Conservation (phyloP, 2,329 filamentous ascomycete genomes). For the Podosphaera fusca region DNA sequence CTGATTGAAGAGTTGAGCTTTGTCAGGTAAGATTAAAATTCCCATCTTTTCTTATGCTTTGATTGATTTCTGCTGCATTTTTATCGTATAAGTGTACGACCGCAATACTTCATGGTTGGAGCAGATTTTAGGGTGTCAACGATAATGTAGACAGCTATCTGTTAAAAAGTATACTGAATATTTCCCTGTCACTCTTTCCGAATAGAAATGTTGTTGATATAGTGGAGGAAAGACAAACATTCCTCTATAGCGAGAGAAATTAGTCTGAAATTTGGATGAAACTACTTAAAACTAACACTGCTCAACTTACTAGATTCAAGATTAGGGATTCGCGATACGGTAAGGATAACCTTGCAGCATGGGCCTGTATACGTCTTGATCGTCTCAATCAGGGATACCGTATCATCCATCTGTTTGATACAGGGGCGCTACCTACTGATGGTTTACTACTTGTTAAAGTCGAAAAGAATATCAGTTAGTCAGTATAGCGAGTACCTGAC, state of each 20-base stretch:
- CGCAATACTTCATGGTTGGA: too few relatives aligned
- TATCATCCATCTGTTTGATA: conserved; percentile 53
- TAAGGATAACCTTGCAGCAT: conserved; percentile 57
- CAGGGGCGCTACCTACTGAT: conserved; percentile 37
- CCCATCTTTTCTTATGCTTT: neutral
- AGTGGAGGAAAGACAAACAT: too few relatives aligned
- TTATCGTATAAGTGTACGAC: neutral
- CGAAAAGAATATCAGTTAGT: conserved; percentile 25
- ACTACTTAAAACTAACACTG: neutral
- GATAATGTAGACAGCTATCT: too few relatives aligned
- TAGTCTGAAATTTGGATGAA: neutral
- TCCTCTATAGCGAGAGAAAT: too few relatives aligned
- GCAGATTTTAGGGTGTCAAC: too few relatives aligned
- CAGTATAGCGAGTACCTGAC: too few relatives aligned
- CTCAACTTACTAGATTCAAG: conserved; percentile 33
- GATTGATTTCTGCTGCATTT: neutral
- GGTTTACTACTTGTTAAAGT: conserved; percentile 56
- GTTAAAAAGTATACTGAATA: too few relatives aligned
- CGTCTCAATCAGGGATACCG: conserved; percentile 53
- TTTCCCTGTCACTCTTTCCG: too few relatives aligned
- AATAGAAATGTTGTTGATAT: too few relatives aligned
- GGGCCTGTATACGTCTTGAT: conserved; percentile 75
- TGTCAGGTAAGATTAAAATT: conserved; percentile 32
- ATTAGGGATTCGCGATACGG: conserved; percentile 70
- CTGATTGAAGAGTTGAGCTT: conserved; percentile 51